Evolutionary conservation across 768 basidiomycete genomes (phyloP).

Genomic region (Pulveroboletus sp.): DNA sequence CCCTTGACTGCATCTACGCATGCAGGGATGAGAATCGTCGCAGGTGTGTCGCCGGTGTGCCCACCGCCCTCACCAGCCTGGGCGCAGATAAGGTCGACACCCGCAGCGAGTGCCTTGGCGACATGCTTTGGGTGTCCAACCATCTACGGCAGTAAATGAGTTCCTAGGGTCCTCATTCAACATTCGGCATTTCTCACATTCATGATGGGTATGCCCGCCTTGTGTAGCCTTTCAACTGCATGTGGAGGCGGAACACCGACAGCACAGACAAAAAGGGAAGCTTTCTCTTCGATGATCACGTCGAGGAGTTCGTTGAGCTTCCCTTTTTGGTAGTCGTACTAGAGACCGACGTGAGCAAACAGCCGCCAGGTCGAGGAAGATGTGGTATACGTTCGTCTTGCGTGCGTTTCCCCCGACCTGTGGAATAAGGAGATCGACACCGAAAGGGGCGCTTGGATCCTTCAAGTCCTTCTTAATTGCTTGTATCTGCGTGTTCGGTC

Average conservation of each 20-base stretch:
- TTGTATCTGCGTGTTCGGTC: slow-evolving; percentile 46
- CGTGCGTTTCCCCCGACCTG: slow-evolving; percentile 82
- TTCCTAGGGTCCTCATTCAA: background rate
- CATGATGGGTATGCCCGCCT: slow-evolving; percentile 83
- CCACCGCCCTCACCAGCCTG: slow-evolving; percentile 93
- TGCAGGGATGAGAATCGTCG: slow-evolving; percentile 84
- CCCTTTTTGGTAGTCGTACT: slow-evolving; percentile 90
- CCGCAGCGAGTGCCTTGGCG: slow-evolving; percentile 70
- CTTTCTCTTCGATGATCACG: slow-evolving; percentile 89
- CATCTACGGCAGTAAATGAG: slow-evolving; percentile 43
- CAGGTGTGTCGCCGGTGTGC: slow-evolving; percentile 80
- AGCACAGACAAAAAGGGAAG: slow-evolving; percentile 86
- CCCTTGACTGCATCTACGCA: slow-evolving; percentile 83
- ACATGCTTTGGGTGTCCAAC: slow-evolving; percentile 95
- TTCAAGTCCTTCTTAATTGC: slow-evolving; percentile 67
- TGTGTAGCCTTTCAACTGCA: slow-evolving; percentile 76
- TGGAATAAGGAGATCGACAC: slow-evolving; percentile 87
- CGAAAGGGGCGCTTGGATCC: slow-evolving; percentile 78
- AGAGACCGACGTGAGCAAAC: background rate
- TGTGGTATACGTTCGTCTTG: slow-evolving; percentile 73
- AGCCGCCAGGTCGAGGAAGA: background rate
- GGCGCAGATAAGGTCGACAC: slow-evolving; percentile 91
- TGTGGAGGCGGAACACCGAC: slow-evolving; percentile 81
- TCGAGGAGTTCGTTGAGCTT: slow-evolving; percentile 78
- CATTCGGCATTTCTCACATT: slow-evolving; percentile 44